Conservation (phyloP, 441 rosid species). For the Mallotus repandus region DNA sequence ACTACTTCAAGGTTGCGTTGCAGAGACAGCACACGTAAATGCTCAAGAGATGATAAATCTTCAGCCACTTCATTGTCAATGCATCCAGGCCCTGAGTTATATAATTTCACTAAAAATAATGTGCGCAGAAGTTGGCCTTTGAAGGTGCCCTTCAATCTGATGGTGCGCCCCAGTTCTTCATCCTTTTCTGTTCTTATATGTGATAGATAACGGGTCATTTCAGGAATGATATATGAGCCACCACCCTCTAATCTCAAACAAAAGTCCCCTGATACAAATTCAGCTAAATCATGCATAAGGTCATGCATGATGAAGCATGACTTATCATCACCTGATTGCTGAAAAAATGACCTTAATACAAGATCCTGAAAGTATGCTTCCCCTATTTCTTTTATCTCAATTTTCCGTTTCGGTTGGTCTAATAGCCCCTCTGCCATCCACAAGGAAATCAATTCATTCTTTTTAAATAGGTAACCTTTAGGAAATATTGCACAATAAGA, state of each 20-base stretch:
- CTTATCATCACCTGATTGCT: neutral
- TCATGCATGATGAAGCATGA: neutral
- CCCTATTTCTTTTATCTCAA: neutral
- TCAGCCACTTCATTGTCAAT: too few species aligned
- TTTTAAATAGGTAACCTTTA: constrained; percentile 19
- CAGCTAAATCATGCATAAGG: neutral
- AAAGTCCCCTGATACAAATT: neutral
- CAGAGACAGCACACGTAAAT: too few species aligned
- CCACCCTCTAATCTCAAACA: neutral
- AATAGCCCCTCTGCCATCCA: constrained; percentile 33
- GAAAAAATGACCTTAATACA: neutral
- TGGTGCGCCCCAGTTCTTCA: too few species aligned
- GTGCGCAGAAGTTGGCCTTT: neutral
- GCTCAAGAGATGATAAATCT: too few species aligned
- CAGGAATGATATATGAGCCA: neutral
- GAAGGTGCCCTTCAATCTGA: neutral
- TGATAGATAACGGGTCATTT: neutral
- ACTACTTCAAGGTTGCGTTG: neutral
- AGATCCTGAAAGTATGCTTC: neutral
- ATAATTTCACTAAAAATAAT: neutral
- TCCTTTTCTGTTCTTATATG: neutral
- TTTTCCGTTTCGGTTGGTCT: neutral
- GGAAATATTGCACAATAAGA: constrained; percentile 31
- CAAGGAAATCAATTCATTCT: constrained; percentile 17
- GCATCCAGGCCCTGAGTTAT: too few species aligned